Evolutionary conservation across 2,329 filamentous ascomycete genomes (phyloP), one percentile per base, ranked within the genome.

Genomic region (Albifimbria verrucaria): DNA sequence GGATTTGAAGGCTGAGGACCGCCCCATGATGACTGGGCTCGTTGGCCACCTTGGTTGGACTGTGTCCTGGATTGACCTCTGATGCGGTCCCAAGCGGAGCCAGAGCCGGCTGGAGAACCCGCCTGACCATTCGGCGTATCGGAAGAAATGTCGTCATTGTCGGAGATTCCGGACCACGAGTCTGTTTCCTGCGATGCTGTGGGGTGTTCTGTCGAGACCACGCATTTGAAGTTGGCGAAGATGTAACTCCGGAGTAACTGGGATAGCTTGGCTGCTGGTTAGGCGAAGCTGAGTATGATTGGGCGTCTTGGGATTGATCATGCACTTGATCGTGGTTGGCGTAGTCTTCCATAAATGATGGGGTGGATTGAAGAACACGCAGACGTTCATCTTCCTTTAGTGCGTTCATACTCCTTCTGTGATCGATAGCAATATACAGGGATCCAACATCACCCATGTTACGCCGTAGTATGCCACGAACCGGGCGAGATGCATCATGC

Each of bases 31-130:
- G 21, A n/a, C 44, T 44, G 18, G 11, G 20, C 20, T 12, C 22
- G 44, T 25, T 47, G 20, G 41, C 44, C 12, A 15, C 25, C 60
- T 53, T 20, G 60, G 49, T 21, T 59, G 54, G 2, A 23, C 20
- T 54, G 57, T 39, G 32, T n/a, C 32, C 55, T 50, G 18, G 59
- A 32, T 20, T 56, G 52, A 10, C 73, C 68, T 36, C 77, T 71
- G 32, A 79, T 52, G 24, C 74, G 72, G 24, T 77, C 76, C 77
- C 77, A 79, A 3, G 75, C 55, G 4, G 74, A 77, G 24, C 68
- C 65, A 9, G 62, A 54, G 50, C 57, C 46, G 45, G 55, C 55
- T 7, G 53, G 22, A 18, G 55, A 32, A 32, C 52, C 15, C 10
- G 50, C 25, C 48, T 65, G 61, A 20, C 59, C 59, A 63, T 12